Evolutionary conservation across 2,329 filamentous ascomycete species (phyloP).

Genomic region (Lomentospora prolificans): DNA sequence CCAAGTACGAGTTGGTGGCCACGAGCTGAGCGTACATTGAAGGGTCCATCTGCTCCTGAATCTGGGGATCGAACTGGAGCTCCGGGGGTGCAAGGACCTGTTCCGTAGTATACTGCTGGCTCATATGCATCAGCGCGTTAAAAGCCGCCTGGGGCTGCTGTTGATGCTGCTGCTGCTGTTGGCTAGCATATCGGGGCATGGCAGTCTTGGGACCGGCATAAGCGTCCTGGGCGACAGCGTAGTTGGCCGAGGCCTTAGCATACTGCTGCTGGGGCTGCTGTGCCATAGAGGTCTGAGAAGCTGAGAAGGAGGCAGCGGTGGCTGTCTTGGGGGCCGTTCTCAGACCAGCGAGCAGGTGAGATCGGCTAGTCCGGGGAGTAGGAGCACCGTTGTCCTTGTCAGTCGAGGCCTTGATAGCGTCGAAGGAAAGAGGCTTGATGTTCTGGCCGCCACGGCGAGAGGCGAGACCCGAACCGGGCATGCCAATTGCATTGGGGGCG

Average conservation of each 20-base stretch:
- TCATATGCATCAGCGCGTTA: constrained; percentile 20
- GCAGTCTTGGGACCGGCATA: constrained; percentile 48
- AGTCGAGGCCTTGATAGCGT: constrained; percentile 58
- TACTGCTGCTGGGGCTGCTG: constrained; percentile 34
- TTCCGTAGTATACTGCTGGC: constrained; percentile 64
- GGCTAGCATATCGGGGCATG: constrained; percentile 35
- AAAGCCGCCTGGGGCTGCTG: constrained; percentile 17
- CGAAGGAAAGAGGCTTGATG: constrained; percentile 83
- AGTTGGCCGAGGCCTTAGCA: constrained; percentile 35
- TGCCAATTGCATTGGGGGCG: constrained; percentile 60
- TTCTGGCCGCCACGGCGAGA: constrained; percentile 75
- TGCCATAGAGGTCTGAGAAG: constrained; percentile 36
- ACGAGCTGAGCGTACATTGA: constrained; percentile 80
- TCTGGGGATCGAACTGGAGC: constrained; percentile 61
- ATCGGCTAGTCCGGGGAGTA: constrained; percentile 87
- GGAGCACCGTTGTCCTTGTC: constrained; percentile 59
- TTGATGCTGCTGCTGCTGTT: constrained; percentile 22
- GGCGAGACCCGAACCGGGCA: constrained; percentile 72
- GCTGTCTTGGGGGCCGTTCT: constrained; percentile 87
- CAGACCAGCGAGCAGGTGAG: constrained; percentile 85
- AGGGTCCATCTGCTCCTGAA: constrained; percentile 71
- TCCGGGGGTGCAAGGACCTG: constrained; percentile 80
- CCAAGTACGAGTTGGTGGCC: constrained; percentile 83
- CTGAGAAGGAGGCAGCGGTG: constrained; percentile 58
- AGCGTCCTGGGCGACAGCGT: constrained; percentile 31